Percentiles rank a stretch among this genome's conserved stretches.
Conservation (phyloP, 2,329 filamentous ascomycete species). For the Colletotrichum noveboracense region DNA sequence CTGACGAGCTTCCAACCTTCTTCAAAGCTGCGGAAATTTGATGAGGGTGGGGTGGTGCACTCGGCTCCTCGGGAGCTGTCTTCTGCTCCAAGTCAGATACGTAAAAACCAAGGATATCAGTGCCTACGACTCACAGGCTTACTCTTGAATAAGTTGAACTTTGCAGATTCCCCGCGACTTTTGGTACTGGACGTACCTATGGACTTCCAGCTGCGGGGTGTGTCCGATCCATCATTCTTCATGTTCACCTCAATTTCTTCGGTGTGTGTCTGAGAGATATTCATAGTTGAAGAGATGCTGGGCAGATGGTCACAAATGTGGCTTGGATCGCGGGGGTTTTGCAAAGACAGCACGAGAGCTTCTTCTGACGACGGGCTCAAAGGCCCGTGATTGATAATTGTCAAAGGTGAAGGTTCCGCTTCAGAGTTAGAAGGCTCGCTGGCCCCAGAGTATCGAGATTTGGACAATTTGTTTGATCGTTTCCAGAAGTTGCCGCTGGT, state of each 20-base stretch:
- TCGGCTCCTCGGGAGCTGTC: background rate
- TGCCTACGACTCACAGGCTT: background rate
- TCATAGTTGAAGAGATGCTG: constrained; percentile 5
- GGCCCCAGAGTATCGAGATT: constrained; percentile 26
- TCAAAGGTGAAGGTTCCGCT: background rate
- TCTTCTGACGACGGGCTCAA: constrained; percentile 51
- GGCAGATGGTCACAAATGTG: background rate
- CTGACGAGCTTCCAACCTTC: background rate
- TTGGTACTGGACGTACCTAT: background rate
- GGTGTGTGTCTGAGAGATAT: background rate
- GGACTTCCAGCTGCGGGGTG: background rate
- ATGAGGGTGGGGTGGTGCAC: background rate
- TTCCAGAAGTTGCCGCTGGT: constrained; percentile 42
- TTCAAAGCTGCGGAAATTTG: background rate
- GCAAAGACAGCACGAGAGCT: constrained; percentile 53
- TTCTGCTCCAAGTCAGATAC: background rate
- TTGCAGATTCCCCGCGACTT: background rate
- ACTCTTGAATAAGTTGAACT: background rate
- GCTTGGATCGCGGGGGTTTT: constrained; percentile 30
- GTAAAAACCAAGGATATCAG: background rate
- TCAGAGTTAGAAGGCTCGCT: constrained; percentile 31
- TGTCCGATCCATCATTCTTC: background rate
- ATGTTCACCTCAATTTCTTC: background rate
- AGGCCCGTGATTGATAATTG: constrained; percentile 21
- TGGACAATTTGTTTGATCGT: constrained; percentile 44